Conservation (phyloP, 2,329 filamentous ascomycete genomes). For the Phyllosticta citrichinensis region DNA sequence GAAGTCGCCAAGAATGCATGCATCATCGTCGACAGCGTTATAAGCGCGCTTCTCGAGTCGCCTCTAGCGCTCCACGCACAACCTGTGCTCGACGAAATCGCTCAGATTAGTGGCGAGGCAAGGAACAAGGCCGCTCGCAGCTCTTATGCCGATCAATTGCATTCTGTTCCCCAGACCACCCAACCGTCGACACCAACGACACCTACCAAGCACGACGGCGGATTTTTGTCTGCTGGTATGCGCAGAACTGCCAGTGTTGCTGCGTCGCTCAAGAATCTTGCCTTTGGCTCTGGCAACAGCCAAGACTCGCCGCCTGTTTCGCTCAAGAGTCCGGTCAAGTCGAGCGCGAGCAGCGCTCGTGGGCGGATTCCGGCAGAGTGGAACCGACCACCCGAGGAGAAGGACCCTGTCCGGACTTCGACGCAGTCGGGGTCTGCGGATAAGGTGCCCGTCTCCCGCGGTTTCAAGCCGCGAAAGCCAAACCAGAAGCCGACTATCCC, state of each 20-base stretch:
- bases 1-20: conserved; percentile 81
- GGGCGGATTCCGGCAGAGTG: conserved; percentile 47
- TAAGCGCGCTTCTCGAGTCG: conserved; percentile 68
- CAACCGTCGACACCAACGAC: conserved; percentile 39
- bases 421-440: conserved; percentile 63
- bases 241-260: conserved; percentile 56
- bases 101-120: conserved; percentile 29
- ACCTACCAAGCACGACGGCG: conserved; percentile 44
- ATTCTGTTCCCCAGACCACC: conserved; percentile 25
- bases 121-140: conserved; percentile 28
- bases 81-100: conserved; percentile 62
- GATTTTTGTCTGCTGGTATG: conserved; percentile 49
- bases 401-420: conserved; percentile 55
- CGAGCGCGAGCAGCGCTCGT: conserved; percentile 23
- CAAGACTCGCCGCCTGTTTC: conserved; percentile 19
- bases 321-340: conserved; percentile 8
- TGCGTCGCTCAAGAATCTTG: conserved; percentile 52
- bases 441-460: conserved; percentile 67
- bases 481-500: conserved; percentile 57
- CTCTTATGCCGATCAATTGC: conserved; percentile 38
- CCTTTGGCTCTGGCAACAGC: conserved; percentile 28
- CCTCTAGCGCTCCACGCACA: conserved; percentile 62
- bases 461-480: conserved; percentile 55
- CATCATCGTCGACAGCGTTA: conserved; percentile 76
- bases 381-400: conserved; percentile 62